These are phyloP conservation scores for Angomonas deanei DNA, from an alignment of 208 protist genomes.

Conservation along the genomic window DNA sequence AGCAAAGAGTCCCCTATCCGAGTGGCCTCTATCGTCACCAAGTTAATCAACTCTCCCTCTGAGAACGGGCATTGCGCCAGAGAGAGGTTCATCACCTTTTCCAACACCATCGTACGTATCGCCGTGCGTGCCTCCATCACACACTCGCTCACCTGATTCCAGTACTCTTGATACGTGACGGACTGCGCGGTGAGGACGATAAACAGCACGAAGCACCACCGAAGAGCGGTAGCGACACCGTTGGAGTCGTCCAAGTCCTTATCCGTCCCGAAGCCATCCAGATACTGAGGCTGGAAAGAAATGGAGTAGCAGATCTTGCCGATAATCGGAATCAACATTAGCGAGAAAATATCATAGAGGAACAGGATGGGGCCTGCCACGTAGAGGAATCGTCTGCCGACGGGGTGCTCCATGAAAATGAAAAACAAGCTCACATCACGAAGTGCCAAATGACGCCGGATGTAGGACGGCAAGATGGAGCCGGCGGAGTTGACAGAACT, in stretches of 20 bases:
- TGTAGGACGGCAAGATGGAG: constrained; percentile 32
- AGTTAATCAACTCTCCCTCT: constrained; percentile 38
- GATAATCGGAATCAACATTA: constrained; percentile 29
- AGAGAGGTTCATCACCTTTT: constrained; percentile 53
- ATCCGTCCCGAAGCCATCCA: constrained; percentile 8
- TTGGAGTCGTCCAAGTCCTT: constrained; percentile 18
- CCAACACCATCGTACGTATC: constrained; percentile 42
- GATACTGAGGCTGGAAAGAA: constrained; percentile 5
- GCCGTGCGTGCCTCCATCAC: constrained; percentile 50
- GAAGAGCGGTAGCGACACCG: constrained; percentile 9
- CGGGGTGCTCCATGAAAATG: constrained; percentile 54
- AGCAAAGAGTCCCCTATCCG: constrained; percentile 30
- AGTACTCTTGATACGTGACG: constrained; percentile 38
- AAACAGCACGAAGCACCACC: constrained; percentile 22
- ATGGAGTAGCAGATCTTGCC: constrained; percentile 16
- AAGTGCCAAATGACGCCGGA: constrained; percentile 31
- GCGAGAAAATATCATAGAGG: constrained; percentile 29
- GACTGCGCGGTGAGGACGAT: constrained; percentile 37
- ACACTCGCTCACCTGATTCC: constrained; percentile 29
- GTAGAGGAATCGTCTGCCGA: constrained; percentile 48
- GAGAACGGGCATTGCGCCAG: constrained; percentile 56
- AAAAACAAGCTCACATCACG: constrained; percentile 45
- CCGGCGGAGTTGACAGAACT: constrained; percentile 23
- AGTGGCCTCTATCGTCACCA: constrained; percentile 38
- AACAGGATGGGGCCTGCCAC: constrained; percentile 39